Conservation (phyloP, 768 basidiomycete genomes). For the Panaeolus papilionaceus region DNA sequence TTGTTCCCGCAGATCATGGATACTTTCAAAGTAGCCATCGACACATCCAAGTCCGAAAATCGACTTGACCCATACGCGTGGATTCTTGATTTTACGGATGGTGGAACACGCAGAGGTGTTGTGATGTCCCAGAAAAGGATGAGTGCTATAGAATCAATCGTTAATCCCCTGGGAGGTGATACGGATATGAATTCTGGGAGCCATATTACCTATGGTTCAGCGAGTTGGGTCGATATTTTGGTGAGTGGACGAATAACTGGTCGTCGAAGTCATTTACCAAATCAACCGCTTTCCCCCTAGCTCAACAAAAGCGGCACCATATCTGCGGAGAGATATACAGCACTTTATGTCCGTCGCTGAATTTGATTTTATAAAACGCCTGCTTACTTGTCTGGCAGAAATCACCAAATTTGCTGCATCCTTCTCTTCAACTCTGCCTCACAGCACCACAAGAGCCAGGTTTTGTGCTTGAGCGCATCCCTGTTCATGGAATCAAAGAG, state of each 20-base stretch:
- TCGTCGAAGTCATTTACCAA: constrained; percentile 10
- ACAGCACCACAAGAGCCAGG: constrained; percentile 78
- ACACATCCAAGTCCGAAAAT: constrained; percentile 18
- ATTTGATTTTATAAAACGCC: not conserved
- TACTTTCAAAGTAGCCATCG: constrained; percentile 28
- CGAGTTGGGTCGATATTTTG: constrained; percentile 72
- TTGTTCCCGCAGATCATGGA: constrained; percentile 51
- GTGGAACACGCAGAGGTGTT: constrained; percentile 57
- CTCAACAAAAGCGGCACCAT: constrained; percentile 54
- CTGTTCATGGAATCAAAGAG: constrained; percentile 74
- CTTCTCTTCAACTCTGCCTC: constrained; percentile 71
- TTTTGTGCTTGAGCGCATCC: constrained; percentile 72
- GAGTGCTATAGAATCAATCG: constrained; percentile 71
- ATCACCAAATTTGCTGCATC: constrained; percentile 71
- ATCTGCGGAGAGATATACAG: constrained; percentile 69
- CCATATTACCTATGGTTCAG: constrained; percentile 52
- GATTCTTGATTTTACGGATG: constrained; percentile 76
- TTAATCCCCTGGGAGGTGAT: constrained; percentile 60
- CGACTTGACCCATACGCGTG: constrained; percentile 50
- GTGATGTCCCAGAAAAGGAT: constrained; percentile 78
- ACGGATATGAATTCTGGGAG: constrained; percentile 39
- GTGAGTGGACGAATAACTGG: constrained; percentile 41
- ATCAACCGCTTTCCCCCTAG: constrained; percentile 40
- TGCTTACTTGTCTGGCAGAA: constrained; percentile 43
- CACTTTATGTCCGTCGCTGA: constrained; percentile 61